Evolutionary conservation across 2,329 filamentous ascomycete species (phyloP), one percentile per base, ranked within the genome.

Genomic region (Chaetothyriales sp.): DNA sequence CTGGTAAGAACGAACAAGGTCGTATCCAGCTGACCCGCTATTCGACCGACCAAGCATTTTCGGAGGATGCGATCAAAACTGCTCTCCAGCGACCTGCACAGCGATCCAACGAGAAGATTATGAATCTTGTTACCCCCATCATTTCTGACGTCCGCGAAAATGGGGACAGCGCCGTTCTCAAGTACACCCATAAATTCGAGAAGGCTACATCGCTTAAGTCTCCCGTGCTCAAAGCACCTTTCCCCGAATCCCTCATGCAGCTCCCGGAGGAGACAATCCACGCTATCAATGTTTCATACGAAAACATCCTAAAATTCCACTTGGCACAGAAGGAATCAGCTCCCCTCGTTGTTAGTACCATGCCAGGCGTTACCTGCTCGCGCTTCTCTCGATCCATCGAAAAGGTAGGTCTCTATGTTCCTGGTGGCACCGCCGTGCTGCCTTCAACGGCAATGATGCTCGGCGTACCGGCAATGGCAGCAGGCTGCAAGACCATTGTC

Each of bases 381-480:
- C 87, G 92, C 54, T 97, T 98, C 71, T 82, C 83, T 10, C 78
- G 92, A 18, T 85, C 92, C 0, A 97, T 98, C 58, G 92, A 97
- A 69, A 78, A 89, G 40, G 92, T 98, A n/a, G 92, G 92, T 57
- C 76, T 95, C 5, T 98, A 98, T 69, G 85, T 98, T 15, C 92
- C 92, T 5, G 92, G 92, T 52, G 92, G 92, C 56, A 98, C 92
- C 1, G 92, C 92, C 1, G 92, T 98, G n/a, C 76, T 98, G 43
- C 92, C 92, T 10, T 95, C 89, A 51, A 97, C 92, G 6, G 92
- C 92, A 2, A 83, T 98, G 59, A 98, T 98, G 92, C 78, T 98
- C 50, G 92, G 92, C 65, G 92, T 98, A 4, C 92, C 92, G 6
- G 92, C 92, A 54, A 94, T 94, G 85, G 92, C 97, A 6, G 92